phyloP scores from a whole-genome alignment of 495 filamentous ascomycete species.

The Aspergillus sclerotiicarbonarius region DNA sequence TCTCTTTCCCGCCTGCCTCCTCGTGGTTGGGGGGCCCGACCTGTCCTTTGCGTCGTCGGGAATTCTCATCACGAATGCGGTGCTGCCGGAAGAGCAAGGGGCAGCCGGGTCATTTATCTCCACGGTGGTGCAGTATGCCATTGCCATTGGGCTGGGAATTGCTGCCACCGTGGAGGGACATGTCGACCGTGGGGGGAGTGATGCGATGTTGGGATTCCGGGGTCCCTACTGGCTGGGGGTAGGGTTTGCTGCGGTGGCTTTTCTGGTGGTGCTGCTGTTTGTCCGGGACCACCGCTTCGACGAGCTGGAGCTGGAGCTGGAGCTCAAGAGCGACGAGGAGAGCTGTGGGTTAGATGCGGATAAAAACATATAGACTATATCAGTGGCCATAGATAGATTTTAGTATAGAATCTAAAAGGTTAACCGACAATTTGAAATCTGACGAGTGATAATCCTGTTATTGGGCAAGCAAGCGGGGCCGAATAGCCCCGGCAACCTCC shows the following conservation, averaged over 20 bases:
- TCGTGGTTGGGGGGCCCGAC: slow-evolving; percentile 46
- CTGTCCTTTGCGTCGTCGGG: slow-evolving; percentile 49
- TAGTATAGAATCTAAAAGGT: too few species aligned
- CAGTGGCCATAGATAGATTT: not conserved
- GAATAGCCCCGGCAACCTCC: too few species aligned
- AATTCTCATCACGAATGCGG: slow-evolving; percentile 42
- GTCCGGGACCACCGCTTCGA: slow-evolving; percentile 23
- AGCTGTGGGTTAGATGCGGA: not conserved
- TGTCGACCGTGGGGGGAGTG: slow-evolving; percentile 21
- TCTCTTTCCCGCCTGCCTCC: slow-evolving; percentile 37
- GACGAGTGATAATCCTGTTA: too few species aligned
- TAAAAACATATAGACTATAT: not conserved
- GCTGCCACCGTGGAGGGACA: slow-evolving; percentile 46
- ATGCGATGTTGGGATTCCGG: slow-evolving; percentile 34
- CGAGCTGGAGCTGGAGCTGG: not conserved
- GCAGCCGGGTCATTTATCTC: slow-evolving; percentile 43
- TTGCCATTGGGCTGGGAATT: slow-evolving; percentile 46
- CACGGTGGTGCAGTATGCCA: slow-evolving; percentile 47
- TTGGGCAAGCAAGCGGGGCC: too few species aligned
- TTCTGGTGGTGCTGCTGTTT: slow-evolving; percentile 23
- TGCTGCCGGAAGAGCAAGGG: slow-evolving; percentile 42
- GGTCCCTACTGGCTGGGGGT: slow-evolving; percentile 23
- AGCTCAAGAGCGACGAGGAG: not conserved
- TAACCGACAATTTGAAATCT: too few species aligned
- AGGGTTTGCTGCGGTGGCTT: slow-evolving; percentile 21